Percentiles rank a stretch among this genome's conserved stretches.
phyloP scores from a whole-genome alignment of 345 rosid species.

The Gossypium mustelinum region DNA sequence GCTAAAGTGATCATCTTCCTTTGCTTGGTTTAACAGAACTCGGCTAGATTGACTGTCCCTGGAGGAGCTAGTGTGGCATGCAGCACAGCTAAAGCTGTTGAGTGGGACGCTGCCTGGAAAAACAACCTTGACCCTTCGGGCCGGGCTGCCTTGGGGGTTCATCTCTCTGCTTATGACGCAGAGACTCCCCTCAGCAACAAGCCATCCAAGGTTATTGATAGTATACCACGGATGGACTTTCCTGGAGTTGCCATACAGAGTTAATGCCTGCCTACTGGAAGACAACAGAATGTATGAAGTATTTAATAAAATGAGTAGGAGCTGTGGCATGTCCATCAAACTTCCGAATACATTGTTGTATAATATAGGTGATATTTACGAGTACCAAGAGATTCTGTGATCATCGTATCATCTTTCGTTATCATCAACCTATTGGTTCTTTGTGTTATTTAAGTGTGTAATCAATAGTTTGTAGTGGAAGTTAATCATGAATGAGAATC shows the following conservation, averaged over 20 bases:
- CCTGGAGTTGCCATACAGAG: conserved; percentile 49
- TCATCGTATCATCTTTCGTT: neutral
- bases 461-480: neutral
- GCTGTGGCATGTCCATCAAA: conserved; percentile 5
- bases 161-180: conserved; percentile 58
- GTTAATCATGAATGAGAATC: conserved; percentile 8
- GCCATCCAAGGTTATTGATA: conserved; percentile 36
- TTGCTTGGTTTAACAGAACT: conserved; percentile 43
- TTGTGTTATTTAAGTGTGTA: conserved; percentile 6
- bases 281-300: neutral
- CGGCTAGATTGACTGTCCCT: conserved; percentile 76
- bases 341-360: conserved; percentile 12
- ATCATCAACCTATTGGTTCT: neutral
- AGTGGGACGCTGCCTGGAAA: conserved; percentile 86
- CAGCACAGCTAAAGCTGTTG: conserved; percentile 83
- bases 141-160: conserved; percentile 87
- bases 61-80: conserved; percentile 93
- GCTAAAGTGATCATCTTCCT: neutral
- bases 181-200: conserved; percentile 27
- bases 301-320: conserved; percentile 2
- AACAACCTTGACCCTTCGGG: conserved; percentile 95
- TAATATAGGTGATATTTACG: conserved; percentile 12
- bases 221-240: conserved; percentile 39
- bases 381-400: neutral
- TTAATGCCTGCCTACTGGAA: conserved; percentile 20